Evolutionary conservation across 352 stramenopile genomes (phyloP), one percentile per base, ranked within the genome.

Genomic region (Phytophthora litchii): DNA sequence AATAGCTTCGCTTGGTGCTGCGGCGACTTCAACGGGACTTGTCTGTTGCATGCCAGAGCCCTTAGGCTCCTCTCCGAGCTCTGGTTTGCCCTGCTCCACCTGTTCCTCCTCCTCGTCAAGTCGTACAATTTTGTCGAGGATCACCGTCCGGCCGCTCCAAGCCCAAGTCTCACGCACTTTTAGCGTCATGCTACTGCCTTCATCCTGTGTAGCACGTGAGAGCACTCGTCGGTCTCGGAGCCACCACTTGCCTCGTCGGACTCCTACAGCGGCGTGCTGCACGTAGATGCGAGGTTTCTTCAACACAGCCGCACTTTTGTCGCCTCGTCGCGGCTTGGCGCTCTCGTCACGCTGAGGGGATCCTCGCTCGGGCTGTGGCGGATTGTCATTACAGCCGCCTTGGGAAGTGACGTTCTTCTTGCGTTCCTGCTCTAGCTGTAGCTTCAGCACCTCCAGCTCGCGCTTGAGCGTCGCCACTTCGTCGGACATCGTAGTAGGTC

Each of bases 101-200:
- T 60, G 21, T 34, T 63, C 42, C 41, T 55, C 45, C 27, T 60
- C 38, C 3, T 54, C 61, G 29, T 60, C 41, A 12, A 61, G 17
- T 32, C 44, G 56, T n/a, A 89, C 62, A 47, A 89, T 86, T 57
- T 89, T 91, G 70, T 91, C 82, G 13, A 89, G 48, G 3, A 88
- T 47, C 16, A 91, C 74, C 1, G 63, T 74, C 20, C 82, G 73
- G 9, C 79, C 79, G 56, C 72, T 85, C 82, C 82, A 89, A 34
- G 75, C 52, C 82, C 79, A 89, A 21, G 60, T 79, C 50, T 91
- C 78, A 14, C 76, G 70, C 35, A 91, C 69, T 60, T 89, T 89
- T 25, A 89, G 60, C 25, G 60, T 72, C 14, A 74, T 54, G 12
- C 4, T 16, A 16, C 51, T 67, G 35, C 67, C 54, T 29, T 77